Percentiles rank a stretch among this genome's conserved stretches.
Conservation (phyloP, 2,329 filamentous ascomycete genomes). For the Fusarium tupiense region DNA sequence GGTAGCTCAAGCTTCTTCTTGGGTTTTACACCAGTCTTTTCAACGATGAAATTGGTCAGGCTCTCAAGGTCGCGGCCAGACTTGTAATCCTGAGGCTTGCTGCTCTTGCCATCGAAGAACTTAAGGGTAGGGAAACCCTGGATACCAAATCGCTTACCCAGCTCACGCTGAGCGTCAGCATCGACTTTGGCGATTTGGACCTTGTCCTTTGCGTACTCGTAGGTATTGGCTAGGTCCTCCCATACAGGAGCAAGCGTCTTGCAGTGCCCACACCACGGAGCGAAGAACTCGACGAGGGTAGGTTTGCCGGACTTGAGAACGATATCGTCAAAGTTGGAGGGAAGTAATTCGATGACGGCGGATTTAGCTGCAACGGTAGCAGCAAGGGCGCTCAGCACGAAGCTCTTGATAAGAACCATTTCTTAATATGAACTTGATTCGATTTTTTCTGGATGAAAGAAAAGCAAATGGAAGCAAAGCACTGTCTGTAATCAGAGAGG, state of each 20-base stretch:
- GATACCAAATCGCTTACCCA: conserved; percentile 88
- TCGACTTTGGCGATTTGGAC: conserved; percentile 96
- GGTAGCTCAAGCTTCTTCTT: conserved; percentile 79
- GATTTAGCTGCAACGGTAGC: conserved; percentile 73
- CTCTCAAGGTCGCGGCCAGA: conserved; percentile 89
- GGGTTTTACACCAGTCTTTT: conserved; percentile 86
- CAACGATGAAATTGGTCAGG: conserved; percentile 79
- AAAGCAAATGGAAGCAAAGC: conserved; percentile 6
- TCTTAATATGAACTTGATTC: conserved; percentile 34
- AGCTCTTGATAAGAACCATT: conserved; percentile 69
- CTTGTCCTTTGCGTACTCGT: conserved; percentile 75
- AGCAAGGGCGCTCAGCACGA: conserved; percentile 66
- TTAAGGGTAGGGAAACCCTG: conserved; percentile 98
- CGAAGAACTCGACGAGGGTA: conserved; percentile 97
- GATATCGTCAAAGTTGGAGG: conserved; percentile 89
- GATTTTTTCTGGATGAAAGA: neutral
- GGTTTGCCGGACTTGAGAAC: conserved; percentile 94
- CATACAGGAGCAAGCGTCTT: conserved; percentile 95
- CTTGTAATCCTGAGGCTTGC: conserved; percentile 84
- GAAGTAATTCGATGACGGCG: conserved; percentile 88
- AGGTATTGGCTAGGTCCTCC: conserved; percentile 84
- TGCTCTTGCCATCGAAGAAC: conserved; percentile 96
- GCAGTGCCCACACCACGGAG: conserved; percentile 99
- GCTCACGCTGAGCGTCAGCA: conserved; percentile 84
- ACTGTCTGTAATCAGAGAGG: conserved; percentile 16